Evolutionary conservation across 2,329 filamentous ascomycete species (phyloP).

Genomic region (Arthroderma sp.): DNA sequence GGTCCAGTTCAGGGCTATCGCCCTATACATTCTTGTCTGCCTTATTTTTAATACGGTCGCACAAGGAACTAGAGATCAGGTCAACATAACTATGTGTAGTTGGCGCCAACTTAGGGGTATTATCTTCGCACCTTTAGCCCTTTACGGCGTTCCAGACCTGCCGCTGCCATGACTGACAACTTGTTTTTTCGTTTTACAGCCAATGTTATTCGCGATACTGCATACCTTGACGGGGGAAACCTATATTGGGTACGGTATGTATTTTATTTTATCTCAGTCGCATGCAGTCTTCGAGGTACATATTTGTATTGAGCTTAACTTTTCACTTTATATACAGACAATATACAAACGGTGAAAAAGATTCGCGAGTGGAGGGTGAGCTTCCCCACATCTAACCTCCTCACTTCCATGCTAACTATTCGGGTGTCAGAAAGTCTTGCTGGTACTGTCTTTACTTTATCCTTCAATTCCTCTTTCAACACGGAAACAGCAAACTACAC

Average conservation of each 20-base stretch:
- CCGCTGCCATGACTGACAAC: neutral
- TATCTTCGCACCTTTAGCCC: conserved; percentile 6
- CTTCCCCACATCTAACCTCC: too few relatives aligned
- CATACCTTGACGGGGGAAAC: conserved; percentile 53
- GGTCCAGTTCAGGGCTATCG: too few relatives aligned
- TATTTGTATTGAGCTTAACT: too few relatives aligned
- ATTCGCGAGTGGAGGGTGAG: too few relatives aligned
- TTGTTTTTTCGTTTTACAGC: conserved; percentile 26
- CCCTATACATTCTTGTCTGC: too few relatives aligned
- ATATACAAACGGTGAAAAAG: too few relatives aligned
- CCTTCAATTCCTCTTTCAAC: conserved; percentile 46
- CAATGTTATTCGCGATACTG: conserved; percentile 45
- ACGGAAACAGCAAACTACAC: conserved; percentile 39
- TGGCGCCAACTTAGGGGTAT: conserved; percentile 37
- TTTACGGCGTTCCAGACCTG: neutral
- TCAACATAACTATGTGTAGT: conserved; percentile 46
- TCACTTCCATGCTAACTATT: neutral
- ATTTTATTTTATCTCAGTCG: neutral
- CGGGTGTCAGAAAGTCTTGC: conserved; percentile 35
- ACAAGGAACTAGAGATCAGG: conserved; percentile 24
- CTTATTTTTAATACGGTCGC: neutral
- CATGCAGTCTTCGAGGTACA: too few relatives aligned
- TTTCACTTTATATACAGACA: too few relatives aligned
- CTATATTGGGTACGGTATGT: conserved; percentile 39
- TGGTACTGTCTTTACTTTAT: conserved; percentile 44